phyloP scores from a whole-genome alignment of 345 rosid species.

The Brassica juncea region DNA sequence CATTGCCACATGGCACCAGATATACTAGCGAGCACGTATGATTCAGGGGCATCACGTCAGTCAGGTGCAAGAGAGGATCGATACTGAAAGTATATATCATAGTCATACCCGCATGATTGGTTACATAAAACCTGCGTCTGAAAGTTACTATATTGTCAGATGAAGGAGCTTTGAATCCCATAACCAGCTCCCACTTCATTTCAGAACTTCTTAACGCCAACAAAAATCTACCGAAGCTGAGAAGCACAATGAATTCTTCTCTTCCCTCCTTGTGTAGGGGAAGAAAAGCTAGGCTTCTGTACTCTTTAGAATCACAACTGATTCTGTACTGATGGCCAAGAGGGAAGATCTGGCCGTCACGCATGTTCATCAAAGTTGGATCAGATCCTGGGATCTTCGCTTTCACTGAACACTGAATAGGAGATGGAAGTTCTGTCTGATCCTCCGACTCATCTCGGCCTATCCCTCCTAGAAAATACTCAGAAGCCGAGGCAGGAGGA shows the following conservation, averaged over 20 bases:
- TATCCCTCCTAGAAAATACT: neutral
- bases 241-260: constrained; percentile 15
- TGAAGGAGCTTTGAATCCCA: neutral
- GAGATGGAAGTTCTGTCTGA: neutral
- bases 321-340: constrained; percentile 17
- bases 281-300: neutral
- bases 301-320: neutral
- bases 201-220: constrained; percentile 15
- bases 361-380: neutral
- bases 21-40: neutral
- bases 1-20: constrained; percentile 4
- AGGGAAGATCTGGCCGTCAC: neutral
- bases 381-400: neutral
- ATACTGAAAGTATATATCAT: neutral
- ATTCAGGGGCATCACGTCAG: neutral
- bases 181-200: constrained; percentile 9
- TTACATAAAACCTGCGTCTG: constrained; percentile 2
- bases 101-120: neutral
- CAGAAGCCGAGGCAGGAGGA: neutral
- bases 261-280: neutral
- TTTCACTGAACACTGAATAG: constrained; percentile 6
- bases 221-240: neutral
- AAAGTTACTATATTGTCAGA: neutral
- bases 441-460: neutral
- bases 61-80: neutral